phyloP scores from a whole-genome alignment of 192 early-diverging fungal genomes.

The Dissophora globulifera region DNA sequence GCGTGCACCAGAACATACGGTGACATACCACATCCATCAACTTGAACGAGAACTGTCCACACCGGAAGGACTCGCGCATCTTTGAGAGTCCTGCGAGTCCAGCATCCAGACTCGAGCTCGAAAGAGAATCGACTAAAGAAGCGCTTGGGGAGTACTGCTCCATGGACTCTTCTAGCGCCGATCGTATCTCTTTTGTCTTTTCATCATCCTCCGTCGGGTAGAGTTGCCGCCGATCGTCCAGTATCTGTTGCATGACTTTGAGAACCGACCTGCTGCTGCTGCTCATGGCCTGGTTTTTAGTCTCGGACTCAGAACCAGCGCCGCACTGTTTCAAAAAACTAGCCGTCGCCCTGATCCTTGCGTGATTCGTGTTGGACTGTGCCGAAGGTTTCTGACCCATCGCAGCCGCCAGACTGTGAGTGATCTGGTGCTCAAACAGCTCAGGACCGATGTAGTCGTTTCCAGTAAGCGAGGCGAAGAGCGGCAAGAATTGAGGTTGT shows the following conservation, averaged over 20 bases:
- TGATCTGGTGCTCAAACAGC: slow-evolving; percentile 45
- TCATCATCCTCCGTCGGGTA: slow-evolving; percentile 19
- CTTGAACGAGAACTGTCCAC: slow-evolving; percentile 52
- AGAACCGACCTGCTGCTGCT: background rate
- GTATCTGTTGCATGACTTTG: slow-evolving; percentile 13
- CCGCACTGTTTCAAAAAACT: slow-evolving; percentile 31
- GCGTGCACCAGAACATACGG: slow-evolving; percentile 57
- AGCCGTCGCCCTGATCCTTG: slow-evolving; percentile 37
- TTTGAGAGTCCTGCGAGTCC: background rate
- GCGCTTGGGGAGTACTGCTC: slow-evolving; percentile 37
- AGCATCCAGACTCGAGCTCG: too few species aligned
- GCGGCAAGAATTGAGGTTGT: slow-evolving; percentile 42
- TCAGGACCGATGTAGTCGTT: slow-evolving; percentile 59
- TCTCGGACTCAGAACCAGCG: slow-evolving; percentile 3
- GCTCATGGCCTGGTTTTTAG: background rate
- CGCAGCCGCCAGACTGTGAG: slow-evolving; percentile 1
- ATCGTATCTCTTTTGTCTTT: slow-evolving; percentile 23
- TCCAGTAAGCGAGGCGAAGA: slow-evolving; percentile 61
- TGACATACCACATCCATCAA: slow-evolving; percentile 55
- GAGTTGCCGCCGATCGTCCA: slow-evolving; percentile 30
- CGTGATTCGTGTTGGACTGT: slow-evolving; percentile 24
- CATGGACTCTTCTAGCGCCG: slow-evolving; percentile 32
- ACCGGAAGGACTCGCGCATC: slow-evolving; percentile 30
- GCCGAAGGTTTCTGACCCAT: slow-evolving; percentile 25
- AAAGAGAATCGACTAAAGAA: too few species aligned